These are phyloP conservation scores for Elsinoe necatrix DNA, from an alignment of 2,329 filamentous ascomycete species.

Conservation along the genomic window DNA sequence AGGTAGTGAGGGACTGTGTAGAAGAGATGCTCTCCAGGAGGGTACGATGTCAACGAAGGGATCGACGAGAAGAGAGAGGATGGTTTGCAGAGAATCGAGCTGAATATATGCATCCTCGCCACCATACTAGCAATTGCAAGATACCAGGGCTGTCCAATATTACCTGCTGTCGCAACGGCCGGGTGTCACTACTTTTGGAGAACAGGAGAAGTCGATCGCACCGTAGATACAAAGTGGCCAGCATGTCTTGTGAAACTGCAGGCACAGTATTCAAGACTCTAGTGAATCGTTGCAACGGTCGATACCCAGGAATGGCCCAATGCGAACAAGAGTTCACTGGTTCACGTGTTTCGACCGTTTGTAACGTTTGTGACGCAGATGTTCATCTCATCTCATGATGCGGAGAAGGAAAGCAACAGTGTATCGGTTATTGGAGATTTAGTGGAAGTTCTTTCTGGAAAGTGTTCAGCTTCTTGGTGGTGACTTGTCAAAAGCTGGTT, in stretches of 20 bases:
- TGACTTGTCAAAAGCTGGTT: neutral
- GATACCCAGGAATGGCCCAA: neutral
- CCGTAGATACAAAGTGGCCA: neutral
- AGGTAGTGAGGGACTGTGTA: slow-evolving; percentile 84
- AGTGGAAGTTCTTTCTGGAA: neutral
- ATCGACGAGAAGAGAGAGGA: neutral
- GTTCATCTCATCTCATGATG: neutral
- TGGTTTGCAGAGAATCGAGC: neutral
- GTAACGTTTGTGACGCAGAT: neutral
- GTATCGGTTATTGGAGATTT: neutral
- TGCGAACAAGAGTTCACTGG: neutral
- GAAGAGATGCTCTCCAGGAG: slow-evolving; percentile 37
- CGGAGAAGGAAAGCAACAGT: neutral
- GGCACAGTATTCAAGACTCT: neutral
- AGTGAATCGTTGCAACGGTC: neutral
- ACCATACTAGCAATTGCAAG: neutral
- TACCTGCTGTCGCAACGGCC: slow-evolving; percentile 3
- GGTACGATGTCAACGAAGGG: slow-evolving; percentile 25
- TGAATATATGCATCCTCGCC: neutral
- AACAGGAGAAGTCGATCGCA: neutral
- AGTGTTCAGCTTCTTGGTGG: neutral
- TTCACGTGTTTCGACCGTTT: neutral
- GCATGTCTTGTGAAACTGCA: neutral
- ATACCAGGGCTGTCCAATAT: slow-evolving; percentile 9
- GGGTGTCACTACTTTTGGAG: neutral